These are phyloP conservation scores for Sugiyamaella paludigena DNA, from an alignment of 1,139 yeast genomes.

Conservation along the genomic window DNA sequence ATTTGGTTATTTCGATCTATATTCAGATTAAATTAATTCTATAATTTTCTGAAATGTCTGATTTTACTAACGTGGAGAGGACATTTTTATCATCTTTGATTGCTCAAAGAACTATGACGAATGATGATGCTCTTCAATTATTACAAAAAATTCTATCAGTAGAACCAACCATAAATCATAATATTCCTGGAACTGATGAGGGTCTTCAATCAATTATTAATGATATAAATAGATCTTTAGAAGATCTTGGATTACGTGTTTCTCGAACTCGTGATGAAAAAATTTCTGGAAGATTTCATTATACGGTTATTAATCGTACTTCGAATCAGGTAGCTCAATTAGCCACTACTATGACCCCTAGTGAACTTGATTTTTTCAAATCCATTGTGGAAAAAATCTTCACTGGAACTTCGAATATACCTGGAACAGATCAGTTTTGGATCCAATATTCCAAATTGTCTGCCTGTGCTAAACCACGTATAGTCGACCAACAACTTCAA, in stretches of 20 bases:
- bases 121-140: conserved; percentile 7
- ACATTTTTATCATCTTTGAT: conserved; percentile 14
- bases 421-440: conserved; percentile 18
- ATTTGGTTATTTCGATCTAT: background rate
- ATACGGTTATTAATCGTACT: conserved; percentile 19
- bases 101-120: conserved; percentile 14
- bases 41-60: background rate
- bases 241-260: conserved; percentile 26
- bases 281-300: conserved; percentile 13
- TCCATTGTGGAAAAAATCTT: conserved; percentile 24
- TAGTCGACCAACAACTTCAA: background rate
- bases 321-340: conserved; percentile 16
- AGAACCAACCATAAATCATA: conserved; percentile 1
- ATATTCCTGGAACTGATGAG: background rate
- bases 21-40: background rate
- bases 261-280: conserved; percentile 21
- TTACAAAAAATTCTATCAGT: conserved; percentile 8
- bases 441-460: background rate
- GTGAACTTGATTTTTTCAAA: conserved; percentile 27
- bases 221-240: conserved; percentile 16
- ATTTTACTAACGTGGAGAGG: conserved; percentile 8
- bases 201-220: conserved; percentile 10
- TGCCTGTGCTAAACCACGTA: background rate
- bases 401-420: conserved; percentile 15
- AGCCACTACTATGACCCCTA: conserved; percentile 23